Evolutionary conservation across 768 basidiomycete genomes (phyloP).

Genomic region (Obba rivulosa): DNA sequence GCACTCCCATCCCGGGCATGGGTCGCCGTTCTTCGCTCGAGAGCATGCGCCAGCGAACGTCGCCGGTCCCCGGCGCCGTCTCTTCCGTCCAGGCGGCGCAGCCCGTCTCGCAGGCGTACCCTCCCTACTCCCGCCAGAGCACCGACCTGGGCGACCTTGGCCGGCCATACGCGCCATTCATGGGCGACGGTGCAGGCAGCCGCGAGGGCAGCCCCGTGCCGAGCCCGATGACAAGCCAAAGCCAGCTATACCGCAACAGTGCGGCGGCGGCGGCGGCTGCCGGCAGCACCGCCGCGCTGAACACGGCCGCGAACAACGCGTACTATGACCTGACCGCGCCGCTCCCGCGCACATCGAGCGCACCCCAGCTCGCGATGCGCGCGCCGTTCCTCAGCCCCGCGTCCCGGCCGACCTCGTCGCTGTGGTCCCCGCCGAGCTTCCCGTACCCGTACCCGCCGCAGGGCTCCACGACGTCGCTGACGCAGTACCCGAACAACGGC

Average conservation of each 20-base stretch:
- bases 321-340: constrained; percentile 3
- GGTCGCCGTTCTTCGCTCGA: constrained; percentile 35
- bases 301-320: background rate
- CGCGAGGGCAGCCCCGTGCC: constrained; percentile 17
- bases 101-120: constrained; percentile 12
- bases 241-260: constrained; percentile 39
- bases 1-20: constrained; percentile 34
- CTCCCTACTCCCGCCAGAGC: constrained; percentile 6
- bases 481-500: constrained; percentile 2
- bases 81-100: background rate
- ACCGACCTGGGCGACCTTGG: constrained; percentile 14
- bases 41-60: constrained; percentile 12
- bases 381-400: constrained; percentile 67
- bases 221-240: constrained; percentile 13
- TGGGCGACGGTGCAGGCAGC: constrained; percentile 26
- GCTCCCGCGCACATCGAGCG: constrained; percentile 35
- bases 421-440: constrained; percentile 59
- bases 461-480: background rate
- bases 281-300: constrained; percentile 10
- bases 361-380: constrained; percentile 49
- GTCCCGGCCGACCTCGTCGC: constrained; percentile 53
- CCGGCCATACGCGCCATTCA: constrained; percentile 47
- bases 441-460: constrained; percentile 20
- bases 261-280: constrained; percentile 34
- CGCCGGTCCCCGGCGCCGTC: background rate